phyloP scores from a whole-genome alignment of 2,329 filamentous ascomycete species.

The Cadophora luteo-olivacea region DNA sequence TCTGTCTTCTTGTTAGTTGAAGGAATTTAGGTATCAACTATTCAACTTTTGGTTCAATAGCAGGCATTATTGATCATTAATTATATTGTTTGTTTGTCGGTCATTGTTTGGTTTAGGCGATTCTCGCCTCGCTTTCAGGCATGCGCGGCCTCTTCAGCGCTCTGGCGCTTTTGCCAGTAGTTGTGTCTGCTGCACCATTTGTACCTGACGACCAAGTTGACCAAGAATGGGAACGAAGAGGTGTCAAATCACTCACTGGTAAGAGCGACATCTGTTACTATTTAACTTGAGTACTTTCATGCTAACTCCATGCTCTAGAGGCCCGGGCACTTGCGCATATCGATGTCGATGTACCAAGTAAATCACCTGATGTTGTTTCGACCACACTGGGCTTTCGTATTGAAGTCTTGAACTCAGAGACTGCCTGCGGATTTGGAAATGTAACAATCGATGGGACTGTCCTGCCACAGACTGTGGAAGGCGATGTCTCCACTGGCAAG shows the following conservation, averaged over 20 bases:
- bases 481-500: conserved; percentile 46
- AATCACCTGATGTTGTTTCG: conserved; percentile 35
- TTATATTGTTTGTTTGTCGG: not conserved
- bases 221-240: conserved; percentile 22
- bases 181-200: conserved; percentile 35
- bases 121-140: not conserved
- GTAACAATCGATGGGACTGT: conserved; percentile 54
- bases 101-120: not conserved
- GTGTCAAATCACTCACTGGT: conserved; percentile 21
- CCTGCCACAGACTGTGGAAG: conserved; percentile 47
- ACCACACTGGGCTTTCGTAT: conserved; percentile 46
- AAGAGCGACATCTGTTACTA: not conserved
- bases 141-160: conserved; percentile 45
- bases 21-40: not conserved
- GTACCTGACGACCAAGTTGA: conserved; percentile 29
- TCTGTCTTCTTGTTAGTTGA: not conserved
- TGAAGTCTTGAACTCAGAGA: conserved; percentile 52
- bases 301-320: conserved; percentile 5
- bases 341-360: conserved; percentile 29
- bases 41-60: not conserved
- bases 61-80: not conserved
- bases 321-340: conserved; percentile 33
- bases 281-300: not conserved
- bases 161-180: conserved; percentile 40
- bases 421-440: conserved; percentile 55